Conservation (phyloP, 164 flowering plant species). For the Annona squamosa region DNA sequence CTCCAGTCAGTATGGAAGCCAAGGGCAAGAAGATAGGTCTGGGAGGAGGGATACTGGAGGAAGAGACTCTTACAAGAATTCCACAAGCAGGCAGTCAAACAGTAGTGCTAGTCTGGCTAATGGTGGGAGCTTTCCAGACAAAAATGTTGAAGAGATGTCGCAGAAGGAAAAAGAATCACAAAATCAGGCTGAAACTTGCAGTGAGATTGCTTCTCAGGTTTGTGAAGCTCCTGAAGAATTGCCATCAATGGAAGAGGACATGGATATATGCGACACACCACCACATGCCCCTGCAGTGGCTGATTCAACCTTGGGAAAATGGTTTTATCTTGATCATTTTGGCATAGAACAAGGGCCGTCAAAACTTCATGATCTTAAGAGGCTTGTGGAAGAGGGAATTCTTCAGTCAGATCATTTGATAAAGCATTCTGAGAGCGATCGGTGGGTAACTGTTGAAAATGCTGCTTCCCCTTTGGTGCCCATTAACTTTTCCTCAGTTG, state of each 20-base stretch:
- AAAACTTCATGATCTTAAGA: slow-evolving; percentile 60
- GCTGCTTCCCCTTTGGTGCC: slow-evolving; percentile 80
- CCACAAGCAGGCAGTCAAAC: slow-evolving; percentile 32
- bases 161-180: slow-evolving; percentile 30
- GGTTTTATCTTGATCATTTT: slow-evolving; percentile 85
- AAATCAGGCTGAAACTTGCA: slow-evolving; percentile 17
- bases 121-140: slow-evolving; percentile 26
- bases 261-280: slow-evolving; percentile 97
- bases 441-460: slow-evolving; percentile 96
- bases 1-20: slow-evolving; percentile 24
- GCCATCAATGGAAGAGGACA: slow-evolving; percentile 95
- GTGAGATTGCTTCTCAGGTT: slow-evolving; percentile 31
- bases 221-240: slow-evolving; percentile 58
- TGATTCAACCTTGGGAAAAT: slow-evolving; percentile 52
- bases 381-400: slow-evolving; percentile 66
- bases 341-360: slow-evolving; percentile 89
- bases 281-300: slow-evolving; percentile 58
- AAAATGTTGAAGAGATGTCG: slow-evolving; percentile 18
- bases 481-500: slow-evolving; percentile 44
- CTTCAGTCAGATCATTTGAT: slow-evolving; percentile 81
- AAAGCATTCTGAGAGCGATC: slow-evolving; percentile 72
- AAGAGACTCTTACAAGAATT: slow-evolving; percentile 26
- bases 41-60: slow-evolving; percentile 29
- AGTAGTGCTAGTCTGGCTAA: slow-evolving; percentile 16
- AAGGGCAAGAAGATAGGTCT: slow-evolving; percentile 47